Percentiles rank a stretch among this genome's conserved stretches.
These are phyloP conservation scores for Penicillium manginii DNA, from an alignment of 495 filamentous ascomycete genomes.

Conservation along the genomic window DNA sequence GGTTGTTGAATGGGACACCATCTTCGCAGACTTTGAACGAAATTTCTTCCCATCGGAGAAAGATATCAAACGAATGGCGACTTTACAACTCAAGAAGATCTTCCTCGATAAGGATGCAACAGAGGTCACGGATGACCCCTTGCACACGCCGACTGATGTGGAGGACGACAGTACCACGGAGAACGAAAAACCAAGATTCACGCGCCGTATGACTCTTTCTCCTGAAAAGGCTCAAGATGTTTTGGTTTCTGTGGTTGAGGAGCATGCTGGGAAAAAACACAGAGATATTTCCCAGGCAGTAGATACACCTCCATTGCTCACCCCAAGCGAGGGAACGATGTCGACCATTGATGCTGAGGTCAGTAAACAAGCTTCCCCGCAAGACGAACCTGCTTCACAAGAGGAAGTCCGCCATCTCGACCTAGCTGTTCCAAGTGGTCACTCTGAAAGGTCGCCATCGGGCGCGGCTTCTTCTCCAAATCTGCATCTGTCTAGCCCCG, in stretches of 20 bases:
- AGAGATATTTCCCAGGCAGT: constrained; percentile 23
- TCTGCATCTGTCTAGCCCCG: constrained; percentile 8
- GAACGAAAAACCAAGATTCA: constrained; percentile 35
- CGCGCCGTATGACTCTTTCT: constrained; percentile 60
- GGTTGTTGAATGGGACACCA: constrained; percentile 89
- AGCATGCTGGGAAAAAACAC: constrained; percentile 54
- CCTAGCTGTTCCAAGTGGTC: constrained; percentile 60
- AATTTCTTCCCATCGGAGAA: constrained; percentile 97
- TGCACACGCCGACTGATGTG: constrained; percentile 59
- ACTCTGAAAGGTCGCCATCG: constrained; percentile 28
- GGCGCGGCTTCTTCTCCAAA: constrained; percentile 13
- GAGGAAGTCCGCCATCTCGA: constrained; percentile 72
- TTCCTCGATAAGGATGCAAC: constrained; percentile 87
- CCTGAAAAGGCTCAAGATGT: constrained; percentile 71
- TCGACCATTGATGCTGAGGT: constrained; percentile 20
- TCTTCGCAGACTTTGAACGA: constrained; percentile 86
- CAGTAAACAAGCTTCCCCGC: constrained; percentile 24
- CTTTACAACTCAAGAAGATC: constrained; percentile 90
- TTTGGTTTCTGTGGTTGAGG: constrained; percentile 69
- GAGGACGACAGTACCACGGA: constrained; percentile 51
- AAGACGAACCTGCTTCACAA: constrained; percentile 31
- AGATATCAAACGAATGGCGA: constrained; percentile 89
- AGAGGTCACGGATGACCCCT: constrained; percentile 55
- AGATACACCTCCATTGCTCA: constrained; percentile 18
- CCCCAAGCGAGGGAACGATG: constrained; percentile 14